A percentile compares a stretch with the other conserved stretches of the same genome.
These are phyloP conservation scores for Parathielavia appendiculata DNA, from an alignment of 495 filamentous ascomycete species.

Conservation along the genomic window DNA sequence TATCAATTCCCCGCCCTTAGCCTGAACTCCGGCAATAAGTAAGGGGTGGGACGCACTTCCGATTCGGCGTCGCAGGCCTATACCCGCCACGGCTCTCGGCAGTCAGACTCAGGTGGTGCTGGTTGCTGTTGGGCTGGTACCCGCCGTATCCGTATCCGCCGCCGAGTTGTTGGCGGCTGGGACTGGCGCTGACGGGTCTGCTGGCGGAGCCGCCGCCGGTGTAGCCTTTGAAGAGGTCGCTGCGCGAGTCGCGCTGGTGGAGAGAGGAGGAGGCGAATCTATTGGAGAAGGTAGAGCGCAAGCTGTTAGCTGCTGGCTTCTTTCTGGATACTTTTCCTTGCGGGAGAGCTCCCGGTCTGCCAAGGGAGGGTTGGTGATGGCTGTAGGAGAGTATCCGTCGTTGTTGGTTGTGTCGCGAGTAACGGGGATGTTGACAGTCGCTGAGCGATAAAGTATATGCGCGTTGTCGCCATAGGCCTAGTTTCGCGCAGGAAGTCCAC, in stretches of 20 bases:
- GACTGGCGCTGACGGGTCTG: conserved; percentile 47
- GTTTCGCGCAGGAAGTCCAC: not conserved
- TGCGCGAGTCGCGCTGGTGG: conserved; percentile 82
- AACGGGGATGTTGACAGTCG: not conserved
- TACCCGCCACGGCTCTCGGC: conserved; percentile 33
- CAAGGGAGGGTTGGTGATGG: not conserved
- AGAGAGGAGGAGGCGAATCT: conserved; percentile 60
- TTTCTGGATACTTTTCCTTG: not conserved
- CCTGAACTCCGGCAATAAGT: too few relatives aligned
- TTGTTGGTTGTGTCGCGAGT: not conserved
- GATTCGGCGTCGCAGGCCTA: conserved; percentile 74
- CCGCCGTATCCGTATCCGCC: conserved; percentile 58
- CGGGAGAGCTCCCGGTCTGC: conserved; percentile 23
- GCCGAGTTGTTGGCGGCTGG: conserved; percentile 34
- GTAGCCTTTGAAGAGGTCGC: conserved; percentile 83
- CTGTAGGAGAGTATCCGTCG: not conserved
- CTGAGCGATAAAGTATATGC: not conserved
- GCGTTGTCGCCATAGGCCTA: not conserved
- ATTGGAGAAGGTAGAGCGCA: not conserved
- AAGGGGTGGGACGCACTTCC: conserved; percentile 49
- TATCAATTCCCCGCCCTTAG: not conserved
- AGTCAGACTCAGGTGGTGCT: conserved; percentile 31
- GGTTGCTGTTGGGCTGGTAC: conserved; percentile 30
- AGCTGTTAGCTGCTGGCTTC: not conserved
- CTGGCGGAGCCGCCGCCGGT: conserved; percentile 51